Conservation (phyloP, 2,329 filamentous ascomycete species). For the Sclerotinia nivalis region DNA sequence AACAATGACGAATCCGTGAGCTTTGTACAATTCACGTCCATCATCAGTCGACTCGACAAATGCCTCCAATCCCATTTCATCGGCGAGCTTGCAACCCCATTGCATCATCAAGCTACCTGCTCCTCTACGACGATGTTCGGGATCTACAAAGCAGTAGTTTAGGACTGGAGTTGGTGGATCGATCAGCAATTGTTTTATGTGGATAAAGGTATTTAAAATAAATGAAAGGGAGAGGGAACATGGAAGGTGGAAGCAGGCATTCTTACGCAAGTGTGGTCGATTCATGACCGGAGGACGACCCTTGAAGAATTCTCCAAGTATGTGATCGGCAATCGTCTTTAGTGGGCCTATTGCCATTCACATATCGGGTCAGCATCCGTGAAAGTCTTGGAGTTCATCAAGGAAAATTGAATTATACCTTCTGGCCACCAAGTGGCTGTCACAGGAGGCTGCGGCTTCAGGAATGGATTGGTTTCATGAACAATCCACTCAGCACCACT, state of each 20-base stretch:
- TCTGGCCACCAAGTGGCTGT: constrained; percentile 1
- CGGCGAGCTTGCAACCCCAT: constrained; percentile 4
- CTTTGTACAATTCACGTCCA: neutral
- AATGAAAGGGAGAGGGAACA: neutral
- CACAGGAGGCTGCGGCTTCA: neutral
- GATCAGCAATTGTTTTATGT: neutral
- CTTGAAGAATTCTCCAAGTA: neutral
- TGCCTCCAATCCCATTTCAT: constrained; percentile 12
- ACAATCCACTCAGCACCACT: constrained; percentile 1
- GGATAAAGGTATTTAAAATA: neutral
- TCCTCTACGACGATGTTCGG: neutral
- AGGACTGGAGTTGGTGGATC: neutral
- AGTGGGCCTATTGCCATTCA: neutral
- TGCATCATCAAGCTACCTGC: neutral
- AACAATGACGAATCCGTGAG: constrained; percentile 11
- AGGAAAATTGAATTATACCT: neutral
- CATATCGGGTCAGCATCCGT: neutral
- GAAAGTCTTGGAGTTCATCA: neutral
- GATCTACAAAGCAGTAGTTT: neutral
- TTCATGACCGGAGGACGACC: neutral
- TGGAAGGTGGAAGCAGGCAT: neutral
- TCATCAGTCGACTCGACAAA: neutral
- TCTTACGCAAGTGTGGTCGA: neutral
- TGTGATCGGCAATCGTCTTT: neutral
- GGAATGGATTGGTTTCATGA: neutral